Base-by-base conservation (phyloP, 1,284 basidiomycete species). In the Boletus hoseneyae region DNA sequence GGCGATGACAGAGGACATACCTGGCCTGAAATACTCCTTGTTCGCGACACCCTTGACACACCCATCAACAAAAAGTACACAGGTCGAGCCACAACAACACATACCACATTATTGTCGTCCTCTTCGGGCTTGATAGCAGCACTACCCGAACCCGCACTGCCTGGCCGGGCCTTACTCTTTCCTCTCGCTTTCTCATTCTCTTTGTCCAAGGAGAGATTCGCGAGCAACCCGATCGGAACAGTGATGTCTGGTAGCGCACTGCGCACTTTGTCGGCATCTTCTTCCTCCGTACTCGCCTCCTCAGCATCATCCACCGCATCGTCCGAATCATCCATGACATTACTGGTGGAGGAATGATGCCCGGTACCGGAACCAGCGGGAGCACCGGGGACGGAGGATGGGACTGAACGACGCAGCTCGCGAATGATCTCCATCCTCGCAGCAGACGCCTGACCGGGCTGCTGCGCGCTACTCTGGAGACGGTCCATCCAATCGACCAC, bases 1-100 rank as follows among this genome's bases (percentile, higher is more conserved):
- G 4, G 34, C 6, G 7, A 29, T 2, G 4, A 27, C 2, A 18
- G 29, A 58, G 1, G 19, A 67, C 69, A 55, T 61, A 77, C 87
- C 88, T 29, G 88, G 87, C 72, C 81, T 76, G 73, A 93, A 93
- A 66, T 88, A 93, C 45, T 77, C 81, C 64, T 83, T 84, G 60
- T 87, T 90, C 27, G 90, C 90, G 33, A 93, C 83, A 18, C 90
- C 65, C 67, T 66, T 29, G 29, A 44, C 18, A 42, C 6, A 8
- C 6, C 3, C 29, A 13, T 61, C 40, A 56, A 41, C 85, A 53
- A 37, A 52, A 21, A n/a, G n/a, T 4, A 25, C n/a, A 27, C n/a
- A 39, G 16, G 6, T 4, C 6, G 12, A 41, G 7, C 36, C 33
- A 21, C 21, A 11, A 23, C 6, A 7, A 29, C 4, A 79, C 80